Conservation (phyloP, 441 rosid species). For the Omphalea diandra region DNA sequence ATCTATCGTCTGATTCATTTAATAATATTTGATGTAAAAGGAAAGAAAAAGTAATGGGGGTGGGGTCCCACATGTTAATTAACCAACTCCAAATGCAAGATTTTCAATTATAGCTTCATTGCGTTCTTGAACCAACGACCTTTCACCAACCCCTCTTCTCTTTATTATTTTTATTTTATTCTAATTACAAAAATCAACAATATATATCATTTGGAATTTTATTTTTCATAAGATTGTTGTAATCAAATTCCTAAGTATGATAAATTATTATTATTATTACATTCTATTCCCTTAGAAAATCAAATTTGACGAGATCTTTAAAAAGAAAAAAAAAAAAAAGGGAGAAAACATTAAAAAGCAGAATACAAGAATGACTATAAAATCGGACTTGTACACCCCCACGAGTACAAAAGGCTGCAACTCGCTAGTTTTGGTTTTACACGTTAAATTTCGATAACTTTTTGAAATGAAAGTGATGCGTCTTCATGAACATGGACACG, state of each 20-base stretch:
- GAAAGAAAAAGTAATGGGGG: background rate
- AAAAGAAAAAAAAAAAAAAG: background rate
- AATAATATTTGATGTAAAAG: no score
- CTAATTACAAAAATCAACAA: no score
- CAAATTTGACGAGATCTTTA: background rate
- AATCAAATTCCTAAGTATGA: no score
- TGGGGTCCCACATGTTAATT: background rate
- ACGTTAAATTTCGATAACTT: background rate
- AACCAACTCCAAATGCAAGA: constrained; percentile 1
- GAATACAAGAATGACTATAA: background rate
- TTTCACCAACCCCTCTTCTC: background rate
- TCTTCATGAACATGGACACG: background rate
- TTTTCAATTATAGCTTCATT: constrained; percentile 1
- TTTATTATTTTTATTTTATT: no score
- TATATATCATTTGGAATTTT: no score
- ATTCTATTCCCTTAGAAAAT: no score
- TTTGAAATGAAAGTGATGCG: background rate
- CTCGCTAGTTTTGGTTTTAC: background rate
- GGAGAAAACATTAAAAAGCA: constrained; percentile 7
- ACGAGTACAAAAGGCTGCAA: background rate
- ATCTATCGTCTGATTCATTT: no score
- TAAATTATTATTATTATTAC: background rate
- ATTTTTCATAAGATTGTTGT: no score
- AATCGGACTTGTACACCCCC: background rate
- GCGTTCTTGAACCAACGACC: background rate